A percentile compares a stretch with the other conserved stretches of the same genome.
Conservation (phyloP, 2,329 filamentous ascomycete species). For the Metarhizium album region DNA sequence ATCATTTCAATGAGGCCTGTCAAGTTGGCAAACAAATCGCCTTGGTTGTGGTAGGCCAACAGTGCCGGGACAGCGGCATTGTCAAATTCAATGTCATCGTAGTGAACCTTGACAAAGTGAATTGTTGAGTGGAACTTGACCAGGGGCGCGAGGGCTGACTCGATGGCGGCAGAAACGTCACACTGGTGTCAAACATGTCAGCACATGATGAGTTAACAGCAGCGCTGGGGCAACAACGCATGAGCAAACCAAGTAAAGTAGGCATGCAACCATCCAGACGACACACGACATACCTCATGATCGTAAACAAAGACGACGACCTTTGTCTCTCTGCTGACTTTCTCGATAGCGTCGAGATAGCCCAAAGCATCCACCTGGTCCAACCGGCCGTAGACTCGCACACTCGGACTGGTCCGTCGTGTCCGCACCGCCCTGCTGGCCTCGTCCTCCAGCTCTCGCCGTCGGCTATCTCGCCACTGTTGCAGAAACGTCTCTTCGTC, state of each 20-base stretch:
- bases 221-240: background rate
- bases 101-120: slow-evolving; percentile 85
- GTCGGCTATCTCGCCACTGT: slow-evolving; percentile 72
- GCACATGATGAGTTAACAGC: slow-evolving; percentile 7
- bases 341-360: slow-evolving; percentile 94
- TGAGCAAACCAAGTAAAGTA: background rate
- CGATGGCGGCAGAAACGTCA: slow-evolving; percentile 65
- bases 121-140: slow-evolving; percentile 60
- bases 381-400: slow-evolving; percentile 66
- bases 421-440: slow-evolving; percentile 44
- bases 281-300: slow-evolving; percentile 55
- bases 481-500: slow-evolving; percentile 75
- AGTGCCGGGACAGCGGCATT: slow-evolving; percentile 78
- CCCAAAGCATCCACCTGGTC: slow-evolving; percentile 80
- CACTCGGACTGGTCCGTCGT: slow-evolving; percentile 64
- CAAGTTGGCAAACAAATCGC: slow-evolving; percentile 82
- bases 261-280: background rate
- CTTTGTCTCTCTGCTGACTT: slow-evolving; percentile 65
- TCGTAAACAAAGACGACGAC: slow-evolving; percentile 95
- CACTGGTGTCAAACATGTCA: slow-evolving; percentile 44
- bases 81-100: slow-evolving; percentile 90
- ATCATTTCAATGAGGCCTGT: slow-evolving; percentile 82
- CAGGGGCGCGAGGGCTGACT: slow-evolving; percentile 65
- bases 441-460: slow-evolving; percentile 64
- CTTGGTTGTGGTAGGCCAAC: slow-evolving; percentile 75